phyloP scores from a whole-genome alignment of 2,329 filamentous ascomycete species.

The Fusarium annulatum region DNA sequence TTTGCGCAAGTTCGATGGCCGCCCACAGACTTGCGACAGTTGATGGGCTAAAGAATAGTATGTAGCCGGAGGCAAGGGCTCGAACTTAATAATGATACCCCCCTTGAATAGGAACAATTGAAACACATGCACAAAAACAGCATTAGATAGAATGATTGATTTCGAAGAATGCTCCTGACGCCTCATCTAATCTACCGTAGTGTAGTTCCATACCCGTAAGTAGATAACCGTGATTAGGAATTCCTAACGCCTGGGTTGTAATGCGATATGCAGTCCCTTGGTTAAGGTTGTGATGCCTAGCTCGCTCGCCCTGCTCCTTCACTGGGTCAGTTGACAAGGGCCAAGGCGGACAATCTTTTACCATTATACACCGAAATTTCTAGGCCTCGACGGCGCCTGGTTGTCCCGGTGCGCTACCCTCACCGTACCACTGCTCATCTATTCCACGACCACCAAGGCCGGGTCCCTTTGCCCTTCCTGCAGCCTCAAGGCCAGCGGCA shows the following conservation, averaged over 20 bases:
- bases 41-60: conserved; percentile 76
- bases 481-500: conserved; percentile 78
- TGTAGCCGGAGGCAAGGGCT: neutral
- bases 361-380: neutral
- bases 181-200: conserved; percentile 32
- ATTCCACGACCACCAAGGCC: conserved; percentile 17
- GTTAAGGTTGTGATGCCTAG: conserved; percentile 1
- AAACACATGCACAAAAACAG: neutral
- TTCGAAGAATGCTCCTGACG: conserved; percentile 27
- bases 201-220: conserved; percentile 20
- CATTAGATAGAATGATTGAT: conserved; percentile 1
- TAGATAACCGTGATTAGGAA: conserved; percentile 40
- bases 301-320: neutral
- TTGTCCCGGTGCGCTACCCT: conserved; percentile 28
- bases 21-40: conserved; percentile 87
- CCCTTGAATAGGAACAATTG: conserved; percentile 6
- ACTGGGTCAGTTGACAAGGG: neutral
- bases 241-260: conserved; percentile 40
- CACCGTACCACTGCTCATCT: conserved; percentile 52
- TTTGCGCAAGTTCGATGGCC: conserved; percentile 98
- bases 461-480: conserved; percentile 37
- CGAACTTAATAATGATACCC: conserved; percentile 40
- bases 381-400: conserved; percentile 22
- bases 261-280: conserved; percentile 28
- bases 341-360: no score